These are phyloP conservation scores for Carpinus viminea DNA, from an alignment of 306 rosid species.

Conservation along the genomic window DNA sequence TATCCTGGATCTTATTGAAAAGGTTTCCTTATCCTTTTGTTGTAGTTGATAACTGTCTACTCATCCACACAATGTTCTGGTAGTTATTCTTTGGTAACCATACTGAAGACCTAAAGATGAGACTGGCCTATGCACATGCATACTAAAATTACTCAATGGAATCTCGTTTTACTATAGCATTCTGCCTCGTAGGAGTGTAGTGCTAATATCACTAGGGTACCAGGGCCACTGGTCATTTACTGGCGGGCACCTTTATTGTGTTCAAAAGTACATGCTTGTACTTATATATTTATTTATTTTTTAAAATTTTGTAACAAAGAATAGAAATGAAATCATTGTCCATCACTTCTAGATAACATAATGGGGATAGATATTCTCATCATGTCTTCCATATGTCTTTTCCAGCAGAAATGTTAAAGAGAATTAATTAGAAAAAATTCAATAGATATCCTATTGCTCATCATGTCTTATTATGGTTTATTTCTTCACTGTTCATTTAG, in stretches of 20 bases:
- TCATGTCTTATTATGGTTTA: conserved; percentile 22
- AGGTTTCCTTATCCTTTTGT: conserved; percentile 51
- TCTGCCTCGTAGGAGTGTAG: neutral
- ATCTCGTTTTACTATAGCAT: neutral
- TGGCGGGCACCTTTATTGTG: neutral
- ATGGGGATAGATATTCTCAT: conserved; percentile 1
- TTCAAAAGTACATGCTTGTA: neutral
- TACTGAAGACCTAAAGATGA: conserved; percentile 19
- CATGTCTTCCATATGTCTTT: neutral
- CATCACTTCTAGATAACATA: neutral
- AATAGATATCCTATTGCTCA: neutral
- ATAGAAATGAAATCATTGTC: neutral
- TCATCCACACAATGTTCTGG: neutral
- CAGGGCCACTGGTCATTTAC: neutral
- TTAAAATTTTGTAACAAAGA: neutral
- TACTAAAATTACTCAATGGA: neutral
- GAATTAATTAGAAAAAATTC: neutral
- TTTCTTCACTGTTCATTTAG: conserved; percentile 17
- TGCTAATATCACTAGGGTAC: neutral
- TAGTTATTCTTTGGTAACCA: conserved; percentile 11
- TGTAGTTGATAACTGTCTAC: conserved; percentile 12
- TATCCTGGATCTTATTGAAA: conserved; percentile 83
- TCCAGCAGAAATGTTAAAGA: neutral
- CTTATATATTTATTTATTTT: neutral
- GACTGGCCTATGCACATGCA: conserved; percentile 5